phyloP scores from a whole-genome alignment of 139 green algal genomes.

The Spirogloea muscicola region DNA sequence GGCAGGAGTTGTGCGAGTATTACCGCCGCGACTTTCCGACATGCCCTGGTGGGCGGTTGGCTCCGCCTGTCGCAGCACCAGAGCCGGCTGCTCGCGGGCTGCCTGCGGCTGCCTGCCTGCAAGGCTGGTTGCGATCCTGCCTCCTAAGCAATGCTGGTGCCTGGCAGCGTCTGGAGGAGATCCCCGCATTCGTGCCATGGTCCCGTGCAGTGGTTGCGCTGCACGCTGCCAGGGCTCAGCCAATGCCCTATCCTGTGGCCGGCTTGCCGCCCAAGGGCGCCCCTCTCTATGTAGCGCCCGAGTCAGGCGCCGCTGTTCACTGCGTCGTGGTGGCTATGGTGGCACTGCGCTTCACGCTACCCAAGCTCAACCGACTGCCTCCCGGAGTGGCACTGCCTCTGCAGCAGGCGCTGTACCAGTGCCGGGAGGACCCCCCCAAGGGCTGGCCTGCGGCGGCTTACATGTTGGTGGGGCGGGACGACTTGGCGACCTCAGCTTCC shows the following conservation, averaged over 20 bases:
- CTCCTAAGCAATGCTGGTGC: neutral
- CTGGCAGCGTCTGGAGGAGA: no score
- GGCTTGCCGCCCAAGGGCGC: no score
- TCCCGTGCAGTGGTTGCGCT: no score
- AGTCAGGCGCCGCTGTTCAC: neutral
- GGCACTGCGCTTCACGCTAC: slow-evolving; percentile 54
- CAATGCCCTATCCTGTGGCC: no score
- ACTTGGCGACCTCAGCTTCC: slow-evolving; percentile 65
- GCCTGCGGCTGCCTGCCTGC: neutral
- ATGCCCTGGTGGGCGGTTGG: neutral
- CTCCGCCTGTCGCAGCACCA: neutral
- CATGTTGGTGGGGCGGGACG: slow-evolving; percentile 72
- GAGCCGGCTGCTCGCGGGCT: no score
- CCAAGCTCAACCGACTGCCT: slow-evolving; percentile 66
- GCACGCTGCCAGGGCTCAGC: no score
- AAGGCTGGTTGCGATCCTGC: neutral
- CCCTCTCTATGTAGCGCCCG: no score
- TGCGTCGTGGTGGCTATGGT: slow-evolving; percentile 38
- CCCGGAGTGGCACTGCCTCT: slow-evolving; percentile 71
- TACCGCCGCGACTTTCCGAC: slow-evolving; percentile 4
- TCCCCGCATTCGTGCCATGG: no score
- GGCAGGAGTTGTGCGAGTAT: slow-evolving; percentile 10
- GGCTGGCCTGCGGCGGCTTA: slow-evolving; percentile 78
- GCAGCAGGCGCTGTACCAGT: slow-evolving; percentile 62
- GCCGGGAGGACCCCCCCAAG: slow-evolving; percentile 59